Evolutionary conservation across 2,329 filamentous ascomycete species (phyloP).

Genomic region (Myriosclerotinia curreyana): DNA sequence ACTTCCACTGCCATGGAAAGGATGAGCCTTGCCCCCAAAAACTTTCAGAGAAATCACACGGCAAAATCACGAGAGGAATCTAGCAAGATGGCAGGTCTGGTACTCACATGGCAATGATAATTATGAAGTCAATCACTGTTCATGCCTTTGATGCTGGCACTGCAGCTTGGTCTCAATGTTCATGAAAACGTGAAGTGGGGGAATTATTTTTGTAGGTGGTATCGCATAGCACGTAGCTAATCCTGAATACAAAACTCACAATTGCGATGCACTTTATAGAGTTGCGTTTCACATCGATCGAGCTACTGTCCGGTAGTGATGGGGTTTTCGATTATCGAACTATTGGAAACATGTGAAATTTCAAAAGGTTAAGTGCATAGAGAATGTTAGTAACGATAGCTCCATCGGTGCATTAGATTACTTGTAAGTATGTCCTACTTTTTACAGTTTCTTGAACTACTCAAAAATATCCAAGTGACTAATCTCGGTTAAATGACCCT

Average conservation of each 20-base stretch:
- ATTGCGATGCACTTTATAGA: background rate
- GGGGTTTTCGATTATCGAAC: background rate
- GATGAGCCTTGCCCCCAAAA: background rate
- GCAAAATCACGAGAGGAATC: rapidly evolving
- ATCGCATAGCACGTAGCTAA: background rate
- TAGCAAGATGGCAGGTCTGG: background rate
- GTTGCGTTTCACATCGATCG: background rate
- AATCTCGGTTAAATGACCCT: too few relatives aligned
- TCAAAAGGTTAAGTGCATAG: too few relatives aligned
- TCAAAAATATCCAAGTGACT: too few relatives aligned
- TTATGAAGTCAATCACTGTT: background rate
- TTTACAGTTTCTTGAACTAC: too few relatives aligned
- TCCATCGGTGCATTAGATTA: too few relatives aligned
- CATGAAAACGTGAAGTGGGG: too few relatives aligned
- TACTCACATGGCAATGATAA: background rate
- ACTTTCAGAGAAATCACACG: too few relatives aligned
- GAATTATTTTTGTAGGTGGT: background rate
- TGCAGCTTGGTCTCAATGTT: background rate
- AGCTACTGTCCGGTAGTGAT: background rate
- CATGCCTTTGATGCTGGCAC: background rate
- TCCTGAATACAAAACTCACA: background rate
- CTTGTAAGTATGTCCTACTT: too few relatives aligned
- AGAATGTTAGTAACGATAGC: too few relatives aligned
- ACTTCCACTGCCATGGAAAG: background rate
- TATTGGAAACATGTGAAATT: background rate